Conservation (phyloP, 106 monocot genomes). For the Dendrobium nobile region DNA sequence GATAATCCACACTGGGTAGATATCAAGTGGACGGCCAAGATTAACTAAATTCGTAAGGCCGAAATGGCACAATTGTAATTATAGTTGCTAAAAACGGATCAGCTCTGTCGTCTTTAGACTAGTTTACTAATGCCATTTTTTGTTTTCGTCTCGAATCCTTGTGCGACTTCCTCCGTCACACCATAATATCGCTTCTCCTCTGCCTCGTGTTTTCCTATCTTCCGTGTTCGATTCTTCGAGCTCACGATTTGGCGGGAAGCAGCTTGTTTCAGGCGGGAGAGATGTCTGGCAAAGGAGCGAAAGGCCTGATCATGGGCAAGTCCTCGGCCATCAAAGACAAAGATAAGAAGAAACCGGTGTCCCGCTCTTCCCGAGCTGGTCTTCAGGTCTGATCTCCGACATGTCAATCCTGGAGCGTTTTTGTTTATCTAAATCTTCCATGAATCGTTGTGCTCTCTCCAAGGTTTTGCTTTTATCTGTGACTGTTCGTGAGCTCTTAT, state of each 20-base stretch:
- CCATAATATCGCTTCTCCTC: not conserved
- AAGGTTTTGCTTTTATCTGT: not conserved
- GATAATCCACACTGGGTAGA: too few species aligned
- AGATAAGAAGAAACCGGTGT: slow-evolving; percentile 61
- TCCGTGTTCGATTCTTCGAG: not conserved
- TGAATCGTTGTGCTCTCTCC: not conserved
- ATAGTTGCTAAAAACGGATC: too few species aligned
- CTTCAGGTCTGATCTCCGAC: slow-evolving; percentile 37
- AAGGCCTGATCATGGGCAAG: slow-evolving; percentile 50
- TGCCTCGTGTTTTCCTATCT: not conserved
- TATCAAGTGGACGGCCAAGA: too few species aligned
- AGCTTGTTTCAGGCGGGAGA: not conserved
- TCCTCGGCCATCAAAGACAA: slow-evolving; percentile 37
- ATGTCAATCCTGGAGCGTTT: not conserved
- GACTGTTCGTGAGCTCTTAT: not conserved
- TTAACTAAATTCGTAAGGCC: too few species aligned
- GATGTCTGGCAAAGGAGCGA: slow-evolving; percentile 71
- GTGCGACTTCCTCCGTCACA: too few species aligned
- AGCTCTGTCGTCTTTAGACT: too few species aligned
- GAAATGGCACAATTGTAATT: too few species aligned
- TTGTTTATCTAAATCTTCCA: not conserved
- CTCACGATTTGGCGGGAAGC: not conserved
- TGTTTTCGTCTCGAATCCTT: too few species aligned
- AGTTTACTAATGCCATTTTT: too few species aligned
- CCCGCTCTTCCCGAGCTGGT: slow-evolving; percentile 60